Conservation (phyloP, 2,329 filamentous ascomycete species). For the Ophiocordyceps australis region DNA sequence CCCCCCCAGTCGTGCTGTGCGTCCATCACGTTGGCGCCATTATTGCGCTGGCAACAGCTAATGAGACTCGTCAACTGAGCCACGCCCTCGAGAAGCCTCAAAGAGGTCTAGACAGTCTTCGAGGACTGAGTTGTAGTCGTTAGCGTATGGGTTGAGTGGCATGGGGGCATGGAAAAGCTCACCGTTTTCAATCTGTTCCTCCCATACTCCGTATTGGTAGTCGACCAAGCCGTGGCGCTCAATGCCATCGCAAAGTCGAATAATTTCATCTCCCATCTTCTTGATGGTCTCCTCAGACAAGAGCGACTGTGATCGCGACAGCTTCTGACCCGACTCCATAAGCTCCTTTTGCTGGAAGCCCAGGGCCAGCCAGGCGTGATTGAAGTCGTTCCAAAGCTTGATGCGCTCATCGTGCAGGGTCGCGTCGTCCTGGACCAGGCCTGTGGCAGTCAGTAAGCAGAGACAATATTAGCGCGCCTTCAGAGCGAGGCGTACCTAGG, state of each 20-base stretch:
- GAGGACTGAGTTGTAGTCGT: constrained; percentile 9
- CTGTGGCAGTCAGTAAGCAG: constrained; percentile 23
- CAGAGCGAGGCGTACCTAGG: constrained; percentile 24
- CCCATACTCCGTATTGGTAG: constrained; percentile 93
- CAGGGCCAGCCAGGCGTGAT: constrained; percentile 73
- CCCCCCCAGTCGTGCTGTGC: too few relatives aligned
- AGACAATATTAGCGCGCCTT: not conserved
- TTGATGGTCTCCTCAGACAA: constrained; percentile 53
- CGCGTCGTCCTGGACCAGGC: constrained; percentile 70
- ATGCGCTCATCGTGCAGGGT: constrained; percentile 58
- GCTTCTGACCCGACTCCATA: constrained; percentile 38
- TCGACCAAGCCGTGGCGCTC: constrained; percentile 90
- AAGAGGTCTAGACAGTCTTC: constrained; percentile 26
- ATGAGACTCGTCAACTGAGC: constrained; percentile 4
- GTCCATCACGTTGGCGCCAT: too few relatives aligned
- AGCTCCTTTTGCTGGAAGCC: constrained; percentile 73
- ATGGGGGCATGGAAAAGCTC: constrained; percentile 15
- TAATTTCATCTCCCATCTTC: constrained; percentile 65
- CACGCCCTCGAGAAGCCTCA: constrained; percentile 17
- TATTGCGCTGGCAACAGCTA: too few relatives aligned
- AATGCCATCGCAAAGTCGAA: constrained; percentile 68
- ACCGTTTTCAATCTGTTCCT: constrained; percentile 80
- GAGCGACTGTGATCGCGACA: constrained; percentile 39
- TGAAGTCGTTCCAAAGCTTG: constrained; percentile 85
- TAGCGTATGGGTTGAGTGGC: not conserved